phyloP scores from a whole-genome alignment of 768 basidiomycete species.

The Rhodotorula taiwanensis region DNA sequence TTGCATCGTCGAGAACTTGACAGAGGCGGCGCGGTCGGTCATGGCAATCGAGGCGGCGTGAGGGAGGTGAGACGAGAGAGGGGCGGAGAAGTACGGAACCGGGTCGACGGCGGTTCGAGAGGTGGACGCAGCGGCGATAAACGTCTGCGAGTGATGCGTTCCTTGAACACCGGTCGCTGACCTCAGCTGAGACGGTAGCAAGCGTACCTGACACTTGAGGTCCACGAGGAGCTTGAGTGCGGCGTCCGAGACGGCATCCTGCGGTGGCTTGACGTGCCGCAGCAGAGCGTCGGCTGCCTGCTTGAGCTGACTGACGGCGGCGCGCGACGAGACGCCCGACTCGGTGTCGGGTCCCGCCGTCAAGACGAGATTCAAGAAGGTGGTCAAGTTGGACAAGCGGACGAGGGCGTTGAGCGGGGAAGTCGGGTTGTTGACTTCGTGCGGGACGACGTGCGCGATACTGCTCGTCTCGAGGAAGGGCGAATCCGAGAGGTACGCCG shows the following conservation, averaged over 20 bases:
- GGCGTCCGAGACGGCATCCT: not conserved
- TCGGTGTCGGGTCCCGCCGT: not conserved
- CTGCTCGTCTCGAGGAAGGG: not conserved
- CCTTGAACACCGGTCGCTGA: too few species aligned
- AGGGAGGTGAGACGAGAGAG: not conserved
- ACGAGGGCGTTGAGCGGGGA: not conserved
- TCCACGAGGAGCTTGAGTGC: not conserved
- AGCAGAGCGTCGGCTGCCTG: not conserved
- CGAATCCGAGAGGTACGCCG: not conserved
- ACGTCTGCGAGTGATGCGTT: not conserved
- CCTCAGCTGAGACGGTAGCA: not conserved
- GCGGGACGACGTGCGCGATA: not conserved
- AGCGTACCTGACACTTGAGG: slow-evolving; percentile 19
- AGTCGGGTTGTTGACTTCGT: not conserved
- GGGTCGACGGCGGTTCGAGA: not conserved
- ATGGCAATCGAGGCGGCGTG: not conserved
- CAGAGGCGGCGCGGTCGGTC: not conserved
- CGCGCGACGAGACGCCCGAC: not conserved
- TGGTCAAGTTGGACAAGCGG: not conserved
- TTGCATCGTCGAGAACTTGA: not conserved
- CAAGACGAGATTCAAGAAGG: slow-evolving; percentile 20
- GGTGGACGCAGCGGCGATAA: not conserved
- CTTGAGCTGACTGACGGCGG: not conserved
- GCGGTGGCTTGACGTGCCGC: not conserved
- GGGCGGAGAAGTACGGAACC: not conserved